Conservation (phyloP, 2,329 filamentous ascomycete genomes). For the Mycosphaerella sp. region DNA sequence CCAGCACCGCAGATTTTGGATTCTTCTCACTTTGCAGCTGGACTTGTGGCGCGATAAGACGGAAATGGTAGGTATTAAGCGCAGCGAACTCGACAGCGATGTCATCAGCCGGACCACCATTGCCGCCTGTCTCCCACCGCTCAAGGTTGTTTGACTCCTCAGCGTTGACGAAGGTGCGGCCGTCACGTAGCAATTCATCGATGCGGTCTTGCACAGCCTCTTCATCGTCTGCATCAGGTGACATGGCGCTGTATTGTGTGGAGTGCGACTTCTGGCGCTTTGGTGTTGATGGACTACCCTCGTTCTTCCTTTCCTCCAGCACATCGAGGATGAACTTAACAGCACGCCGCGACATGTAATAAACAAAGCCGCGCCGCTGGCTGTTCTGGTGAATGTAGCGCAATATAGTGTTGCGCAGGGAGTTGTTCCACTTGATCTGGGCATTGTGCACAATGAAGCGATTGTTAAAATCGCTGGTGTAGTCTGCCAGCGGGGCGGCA, state of each 20-base stretch:
- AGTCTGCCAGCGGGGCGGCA: constrained; percentile 67
- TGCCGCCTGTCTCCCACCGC: constrained; percentile 36
- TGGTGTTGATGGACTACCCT: constrained; percentile 42
- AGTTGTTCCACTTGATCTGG: constrained; percentile 98
- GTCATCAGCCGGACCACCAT: constrained; percentile 50
- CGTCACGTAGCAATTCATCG: constrained; percentile 76
- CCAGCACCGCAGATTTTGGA: constrained; percentile 89
- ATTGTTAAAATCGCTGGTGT: constrained; percentile 93
- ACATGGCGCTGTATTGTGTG: constrained; percentile 28
- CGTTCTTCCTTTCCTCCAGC: constrained; percentile 84
- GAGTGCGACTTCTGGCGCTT: constrained; percentile 25
- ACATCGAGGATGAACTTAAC: constrained; percentile 98
- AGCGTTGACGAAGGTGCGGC: constrained; percentile 71
- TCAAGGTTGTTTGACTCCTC: constrained; percentile 50
- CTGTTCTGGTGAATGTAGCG: constrained; percentile 97
- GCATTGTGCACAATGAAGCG: constrained; percentile 97
- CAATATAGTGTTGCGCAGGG: constrained; percentile 88
- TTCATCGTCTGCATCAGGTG: constrained; percentile 52
- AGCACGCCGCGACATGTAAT: constrained; percentile 91
- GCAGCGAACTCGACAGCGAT: constrained; percentile 83
- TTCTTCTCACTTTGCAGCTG: constrained; percentile 99
- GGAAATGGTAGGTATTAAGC: constrained; percentile 90
- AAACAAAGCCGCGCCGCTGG: constrained; percentile 91
- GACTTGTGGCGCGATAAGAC: constrained; percentile 93
- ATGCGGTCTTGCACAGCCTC: constrained; percentile 76